Conservation (phyloP, 1,284 basidiomycete genomes). For the Tremellales sp. region DNA sequence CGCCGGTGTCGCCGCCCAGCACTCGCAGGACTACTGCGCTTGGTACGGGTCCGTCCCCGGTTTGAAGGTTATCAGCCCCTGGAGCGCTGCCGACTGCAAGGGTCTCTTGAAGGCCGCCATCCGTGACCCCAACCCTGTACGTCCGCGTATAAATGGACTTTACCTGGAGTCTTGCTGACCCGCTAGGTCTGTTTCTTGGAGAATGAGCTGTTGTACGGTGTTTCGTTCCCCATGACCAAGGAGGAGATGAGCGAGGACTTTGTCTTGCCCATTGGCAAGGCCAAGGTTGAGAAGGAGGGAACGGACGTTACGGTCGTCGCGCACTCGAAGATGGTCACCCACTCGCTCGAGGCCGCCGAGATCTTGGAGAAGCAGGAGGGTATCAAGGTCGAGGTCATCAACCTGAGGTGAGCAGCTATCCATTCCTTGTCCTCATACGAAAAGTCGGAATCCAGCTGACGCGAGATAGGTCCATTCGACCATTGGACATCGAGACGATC, state of each 20-base stretch:
- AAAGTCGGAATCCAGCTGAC: constrained; percentile 5
- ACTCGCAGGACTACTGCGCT: constrained; percentile 84
- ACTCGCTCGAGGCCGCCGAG: constrained; percentile 89
- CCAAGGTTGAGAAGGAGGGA: constrained; percentile 90
- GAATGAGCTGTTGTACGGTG: constrained; percentile 98
- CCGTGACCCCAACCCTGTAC: constrained; percentile 89
- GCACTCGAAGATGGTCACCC: constrained; percentile 94
- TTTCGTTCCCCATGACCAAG: constrained; percentile 89
- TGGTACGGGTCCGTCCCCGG: constrained; percentile 98
- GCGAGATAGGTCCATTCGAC: constrained; percentile 56
- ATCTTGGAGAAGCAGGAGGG: constrained; percentile 85
- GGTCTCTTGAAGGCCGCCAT: constrained; percentile 97
- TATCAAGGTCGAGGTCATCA: constrained; percentile 97
- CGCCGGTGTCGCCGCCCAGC: constrained; percentile 86
- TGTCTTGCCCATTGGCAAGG: constrained; percentile 91
- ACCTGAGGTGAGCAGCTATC: constrained; percentile 73
- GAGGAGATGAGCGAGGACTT: constrained; percentile 96
- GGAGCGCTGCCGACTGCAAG: constrained; percentile 96
- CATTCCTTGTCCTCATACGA: neutral
- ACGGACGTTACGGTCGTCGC: constrained; percentile 93
- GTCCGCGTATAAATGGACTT: too few species aligned
- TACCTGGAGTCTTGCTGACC: neutral
- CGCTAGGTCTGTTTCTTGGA: constrained; percentile 82
- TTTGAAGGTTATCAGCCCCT: constrained; percentile 95
- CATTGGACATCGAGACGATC: constrained; percentile 95